Evolutionary conservation across 2,329 filamentous ascomycete species (phyloP), one percentile per base, ranked within the genome.

Genomic region (Dothistroma septosporum): DNA sequence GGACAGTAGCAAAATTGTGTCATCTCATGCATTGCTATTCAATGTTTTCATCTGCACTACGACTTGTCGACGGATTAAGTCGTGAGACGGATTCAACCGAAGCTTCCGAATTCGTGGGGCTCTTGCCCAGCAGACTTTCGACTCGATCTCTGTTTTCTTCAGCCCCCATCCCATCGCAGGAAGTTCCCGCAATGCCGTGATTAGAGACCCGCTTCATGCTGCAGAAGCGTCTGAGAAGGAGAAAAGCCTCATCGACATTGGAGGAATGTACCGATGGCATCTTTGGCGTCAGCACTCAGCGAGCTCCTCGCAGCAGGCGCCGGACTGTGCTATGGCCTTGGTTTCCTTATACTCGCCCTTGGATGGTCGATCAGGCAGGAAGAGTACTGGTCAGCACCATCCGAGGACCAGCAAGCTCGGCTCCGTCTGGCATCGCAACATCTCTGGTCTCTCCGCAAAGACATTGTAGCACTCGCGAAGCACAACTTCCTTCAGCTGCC

Each of bases 381-480:
- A 41, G 61, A 63, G 14, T 65, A 62, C 35, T 67, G 63, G 65
- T 50, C 22, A 9, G 52, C 24, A 10, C 44, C 37, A 21, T 58
- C 48, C 12, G 47, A 49, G 14, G 60, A 62, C 4, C 49, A 62
- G 19, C 35, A 37, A 46, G 44, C 28, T 46, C 53, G 24, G 12
- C 53, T 64, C 9, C 37, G n/a, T 10, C 33, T 53, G 85, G 83
- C 80, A 57, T 79, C 79, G 64, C 73, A 82, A 62, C 75, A 76
- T 44, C 76, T 84, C 65, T 86, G 83, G 83, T 78, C 81, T 62
- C 74, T 85, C 9, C 78, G 78, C 12, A 70, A 76, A n/a, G 72
- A 73, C 3, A 28, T 35, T 32, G 76, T 77, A 35, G 73, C 75
- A 11, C 77, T 76, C 16, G 75, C 83, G 47, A 75, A 72, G 22